phyloP scores from a whole-genome alignment of 148 eudicot genomes.

The Agrostemma githago region DNA sequence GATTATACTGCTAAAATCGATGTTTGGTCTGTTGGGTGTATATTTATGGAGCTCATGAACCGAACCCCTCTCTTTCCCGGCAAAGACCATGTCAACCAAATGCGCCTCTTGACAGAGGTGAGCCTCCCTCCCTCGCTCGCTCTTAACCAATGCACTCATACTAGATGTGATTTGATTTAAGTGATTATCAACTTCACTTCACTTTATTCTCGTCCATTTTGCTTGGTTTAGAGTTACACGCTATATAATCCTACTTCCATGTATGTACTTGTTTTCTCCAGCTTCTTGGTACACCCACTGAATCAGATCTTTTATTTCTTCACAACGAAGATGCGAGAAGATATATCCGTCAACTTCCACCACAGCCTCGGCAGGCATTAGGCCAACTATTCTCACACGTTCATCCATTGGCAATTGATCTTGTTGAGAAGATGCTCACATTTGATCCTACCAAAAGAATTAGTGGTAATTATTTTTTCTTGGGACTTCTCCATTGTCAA shows the following conservation, averaged over 20 bases:
- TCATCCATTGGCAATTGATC: constrained; percentile 74
- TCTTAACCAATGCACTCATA: neutral
- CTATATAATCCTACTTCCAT: neutral
- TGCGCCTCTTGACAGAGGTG: constrained; percentile 86
- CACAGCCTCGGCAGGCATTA: constrained; percentile 54
- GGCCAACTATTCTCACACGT: constrained; percentile 61
- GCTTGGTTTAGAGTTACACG: too few species aligned
- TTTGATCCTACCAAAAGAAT: constrained; percentile 76
- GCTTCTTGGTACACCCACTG: constrained; percentile 87
- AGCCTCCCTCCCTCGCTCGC: neutral
- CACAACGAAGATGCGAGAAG: constrained; percentile 72
- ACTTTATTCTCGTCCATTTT: neutral
- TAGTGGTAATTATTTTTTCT: constrained; percentile 43
- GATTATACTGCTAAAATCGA: constrained; percentile 86
- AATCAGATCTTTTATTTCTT: constrained; percentile 60
- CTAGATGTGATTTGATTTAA: neutral
- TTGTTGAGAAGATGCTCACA: constrained; percentile 77
- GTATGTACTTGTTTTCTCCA: constrained; percentile 18
- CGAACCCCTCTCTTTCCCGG: constrained; percentile 79
- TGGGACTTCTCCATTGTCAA: neutral
- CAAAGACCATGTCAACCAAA: constrained; percentile 77
- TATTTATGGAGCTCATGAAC: constrained; percentile 89
- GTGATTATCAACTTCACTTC: neutral
- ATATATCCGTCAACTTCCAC: constrained; percentile 64
- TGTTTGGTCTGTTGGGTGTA: constrained; percentile 95